phyloP scores from a whole-genome alignment of 169 alveolate species.

The Cryptosporidium canis region DNA sequence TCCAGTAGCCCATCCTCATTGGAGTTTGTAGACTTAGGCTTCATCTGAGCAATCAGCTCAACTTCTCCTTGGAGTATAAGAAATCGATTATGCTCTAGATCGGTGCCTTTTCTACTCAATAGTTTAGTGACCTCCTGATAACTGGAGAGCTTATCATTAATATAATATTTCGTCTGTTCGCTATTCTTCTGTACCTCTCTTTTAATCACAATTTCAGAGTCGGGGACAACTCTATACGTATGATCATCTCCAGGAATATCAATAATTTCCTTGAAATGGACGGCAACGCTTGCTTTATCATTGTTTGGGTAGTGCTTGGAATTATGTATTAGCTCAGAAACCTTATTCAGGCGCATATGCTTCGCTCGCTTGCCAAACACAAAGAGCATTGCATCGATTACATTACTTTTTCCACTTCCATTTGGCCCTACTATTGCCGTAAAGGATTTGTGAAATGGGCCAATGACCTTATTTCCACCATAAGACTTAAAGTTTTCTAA shows the following conservation, averaged over 20 bases:
- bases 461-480: slow-evolving; percentile 91
- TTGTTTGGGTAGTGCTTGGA: slow-evolving; percentile 85
- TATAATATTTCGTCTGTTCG: slow-evolving; percentile 79
- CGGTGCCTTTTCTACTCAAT: slow-evolving; percentile 92
- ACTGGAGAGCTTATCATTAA: slow-evolving; percentile 88
- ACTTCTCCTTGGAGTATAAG: slow-evolving; percentile 96
- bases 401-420: slow-evolving; percentile 99
- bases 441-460: slow-evolving; percentile 93
- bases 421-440: slow-evolving; percentile 96
- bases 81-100: slow-evolving; percentile 92
- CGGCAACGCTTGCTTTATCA: slow-evolving; percentile 89
- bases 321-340: slow-evolving; percentile 93
- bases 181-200: slow-evolving; percentile 55
- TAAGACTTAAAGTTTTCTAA: slow-evolving; percentile 95
- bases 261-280: slow-evolving; percentile 88
- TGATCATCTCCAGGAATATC: slow-evolving; percentile 77
- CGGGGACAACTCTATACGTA: slow-evolving; percentile 61
- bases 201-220: slow-evolving; percentile 70
- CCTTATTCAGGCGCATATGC: slow-evolving; percentile 94
- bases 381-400: slow-evolving; percentile 97
- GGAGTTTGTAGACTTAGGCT: slow-evolving; percentile 92
- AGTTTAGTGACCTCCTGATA: slow-evolving; percentile 89
- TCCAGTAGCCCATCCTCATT: slow-evolving; percentile 95
- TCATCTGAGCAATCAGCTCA: slow-evolving; percentile 96
- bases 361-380: slow-evolving; percentile 97